Base-by-base conservation (phyloP, 257 asterid species). In the Schizonepeta tenuifolia region DNA sequence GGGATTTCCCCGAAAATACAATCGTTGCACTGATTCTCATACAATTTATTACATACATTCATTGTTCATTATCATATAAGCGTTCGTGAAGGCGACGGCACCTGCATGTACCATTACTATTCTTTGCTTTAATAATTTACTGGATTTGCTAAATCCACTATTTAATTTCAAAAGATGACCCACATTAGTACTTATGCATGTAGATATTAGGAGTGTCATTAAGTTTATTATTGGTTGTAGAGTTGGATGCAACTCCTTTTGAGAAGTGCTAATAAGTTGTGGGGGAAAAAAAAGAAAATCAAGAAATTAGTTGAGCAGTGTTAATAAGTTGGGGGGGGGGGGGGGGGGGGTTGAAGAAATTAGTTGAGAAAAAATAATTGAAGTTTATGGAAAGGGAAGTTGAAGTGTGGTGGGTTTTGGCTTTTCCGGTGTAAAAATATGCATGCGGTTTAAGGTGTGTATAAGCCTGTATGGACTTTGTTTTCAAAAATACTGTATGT, bases 31-130 rank as follows among this genome's bases (percentile, higher is more conserved):
- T 75, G 84, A 80, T 71, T 79, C 69, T 66, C 60, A 79, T 75
- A 74, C 79, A 35, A 77, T 67, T 18, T 35, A 67, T 72, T 72
- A 28, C 24, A 55, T 64, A 18, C 67, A 54, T 35, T 79, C 69
- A 71, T 75, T 69, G 49, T 40, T 73, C 59, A 65, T 73, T 74
- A 65, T 54, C 72, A 53, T 62, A 28, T 44, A 65, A 86, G 83
- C 71, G 83, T 82, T 77, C 91, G 91, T 86, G 83, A 88, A 86
- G 91, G 95, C 81, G 86, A 86, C 95, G 95, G 95, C 88, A 80
- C 80, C 82, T 60, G 18, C 64, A 69, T 64, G 18, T 58, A 65
- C 65, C 54, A 70, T 31, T 71, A 17, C 36, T 75, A 13, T 68
- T 20, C 24, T 50, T 17, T 40, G 49, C 7, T 24, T 13, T 8